Base-by-base conservation (phyloP, 2,329 filamentous ascomycete species). In the Canariomyces notabilis region DNA sequence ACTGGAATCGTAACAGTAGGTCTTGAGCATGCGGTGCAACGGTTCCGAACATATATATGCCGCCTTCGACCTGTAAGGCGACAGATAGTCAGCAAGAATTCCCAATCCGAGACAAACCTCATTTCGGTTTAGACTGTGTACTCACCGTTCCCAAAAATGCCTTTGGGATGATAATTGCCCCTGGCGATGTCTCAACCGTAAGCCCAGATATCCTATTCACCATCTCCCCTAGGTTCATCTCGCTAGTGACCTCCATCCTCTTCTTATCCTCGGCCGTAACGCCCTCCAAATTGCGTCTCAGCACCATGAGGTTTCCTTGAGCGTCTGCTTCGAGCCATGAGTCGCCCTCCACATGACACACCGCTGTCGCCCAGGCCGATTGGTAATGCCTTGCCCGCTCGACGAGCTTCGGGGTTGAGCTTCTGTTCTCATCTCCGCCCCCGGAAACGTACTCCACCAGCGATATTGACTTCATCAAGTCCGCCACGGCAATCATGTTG, bases 401-500 rank as follows among this genome's bases (percentile, higher is more conserved):
- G 1, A 74, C 72, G 6, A 97, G 73, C 42, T 73, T 77, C 44
- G 83, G 78, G 9, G 75, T 77, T 67, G 5, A 44, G 44, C 6
- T 33, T 34, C n/a, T 37, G 18, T 7, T 73, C 18, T 37, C 29
- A 12, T 2, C 21, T 29, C n/a, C 34, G 6, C 29, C 64, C 2
- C 80, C 76, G 2, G 75, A 74, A 0, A 74, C 71, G 60, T 85
- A 93, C 60, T 93, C 75, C 7, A 96, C 72, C 5, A 97, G 70
- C 1, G 85, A 83, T 19, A 95, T 73, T 1, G 88, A 95, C 68
- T 97, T 96, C 87, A 95, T 96, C 37, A 98, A 70, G 61, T 98
- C 93, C 0, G 85, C 87, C 8, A 97, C 82, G 0, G 87, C 88
- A 52, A 98, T 90, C 19, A 79, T 74, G 55, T 84, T 82, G 1